A percentile compares a stretch with the other conserved stretches of the same genome.
Evolutionary conservation across 1,139 yeast species (phyloP).

Genomic region (Saccharomycopsis hybrid): DNA sequence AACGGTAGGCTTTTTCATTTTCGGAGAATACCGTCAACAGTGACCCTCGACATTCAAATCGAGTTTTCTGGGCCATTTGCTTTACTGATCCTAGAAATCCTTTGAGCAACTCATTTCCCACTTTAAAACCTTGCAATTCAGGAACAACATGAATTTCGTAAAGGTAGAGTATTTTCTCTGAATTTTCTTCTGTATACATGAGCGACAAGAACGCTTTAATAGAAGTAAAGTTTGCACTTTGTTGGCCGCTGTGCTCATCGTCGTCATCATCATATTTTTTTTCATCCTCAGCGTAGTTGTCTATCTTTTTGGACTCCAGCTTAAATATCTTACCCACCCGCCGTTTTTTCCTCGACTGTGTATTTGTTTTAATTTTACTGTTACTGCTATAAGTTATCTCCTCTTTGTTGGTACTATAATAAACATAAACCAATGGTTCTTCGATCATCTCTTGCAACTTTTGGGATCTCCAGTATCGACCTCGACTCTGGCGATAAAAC

Average conservation of each 20-base stretch:
- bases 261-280: too few species aligned
- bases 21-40: conserved; percentile 46
- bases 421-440: conserved; percentile 10
- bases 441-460: conserved; percentile 11
- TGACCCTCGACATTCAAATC: conserved; percentile 26
- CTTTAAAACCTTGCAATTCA: conserved; percentile 1
- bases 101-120: conserved; percentile 6
- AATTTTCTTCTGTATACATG: conserved; percentile 6
- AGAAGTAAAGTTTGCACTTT: too few species aligned
- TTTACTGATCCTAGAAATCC: neutral
- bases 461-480: conserved; percentile 14
- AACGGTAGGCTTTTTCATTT: conserved; percentile 37
- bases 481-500: conserved; percentile 6
- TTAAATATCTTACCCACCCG: too few species aligned
- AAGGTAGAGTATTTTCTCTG: conserved; percentile 8
- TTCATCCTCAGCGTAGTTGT: too few species aligned
- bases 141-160: conserved; percentile 13
- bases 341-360: too few species aligned
- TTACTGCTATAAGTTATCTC: too few species aligned
- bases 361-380: neutral
- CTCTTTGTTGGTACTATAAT: neutral
- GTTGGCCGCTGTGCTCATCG: too few species aligned
- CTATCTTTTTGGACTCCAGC: too few species aligned
- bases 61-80: too few species aligned
- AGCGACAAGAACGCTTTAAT: conserved; percentile 10